Percentiles rank a stretch among this genome's conserved stretches.
These are phyloP conservation scores for Colletotrichum phormii DNA, from an alignment of 2,329 filamentous ascomycete genomes.

Conservation along the genomic window DNA sequence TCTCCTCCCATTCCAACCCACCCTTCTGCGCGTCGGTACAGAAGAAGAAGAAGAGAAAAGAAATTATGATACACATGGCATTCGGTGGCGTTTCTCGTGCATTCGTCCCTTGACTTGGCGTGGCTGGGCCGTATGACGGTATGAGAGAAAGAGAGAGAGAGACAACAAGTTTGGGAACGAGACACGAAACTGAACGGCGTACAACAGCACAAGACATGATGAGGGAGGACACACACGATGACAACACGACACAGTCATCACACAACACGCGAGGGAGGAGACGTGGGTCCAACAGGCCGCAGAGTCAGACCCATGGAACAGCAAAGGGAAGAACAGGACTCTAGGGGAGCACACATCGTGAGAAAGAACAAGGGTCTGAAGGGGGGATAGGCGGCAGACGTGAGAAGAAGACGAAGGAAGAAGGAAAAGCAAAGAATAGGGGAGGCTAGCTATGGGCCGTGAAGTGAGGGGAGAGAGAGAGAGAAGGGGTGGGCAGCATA, in stretches of 20 bases:
- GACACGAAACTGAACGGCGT: constrained; percentile 10
- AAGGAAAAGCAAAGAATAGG: constrained; percentile 6
- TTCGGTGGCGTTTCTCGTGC: constrained; percentile 9
- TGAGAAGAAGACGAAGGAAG: background rate
- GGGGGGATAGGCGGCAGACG: too few species aligned
- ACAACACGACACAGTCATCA: background rate
- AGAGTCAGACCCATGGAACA: constrained; percentile 4
- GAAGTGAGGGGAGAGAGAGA: background rate
- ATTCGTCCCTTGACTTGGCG: background rate
- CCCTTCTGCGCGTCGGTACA: constrained; percentile 15
- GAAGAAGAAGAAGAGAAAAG: background rate
- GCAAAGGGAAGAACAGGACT: background rate
- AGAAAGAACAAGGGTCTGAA: background rate
- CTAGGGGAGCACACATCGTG: background rate
- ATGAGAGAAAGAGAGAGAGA: background rate
- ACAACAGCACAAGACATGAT: constrained; percentile 4
- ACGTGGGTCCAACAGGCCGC: background rate
- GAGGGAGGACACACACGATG: background rate
- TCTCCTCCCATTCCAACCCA: background rate
- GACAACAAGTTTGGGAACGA: constrained; percentile 9
- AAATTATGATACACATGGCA: constrained; percentile 15
- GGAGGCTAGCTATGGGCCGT: too few species aligned
- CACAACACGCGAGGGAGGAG: background rate
- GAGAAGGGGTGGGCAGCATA: background rate
- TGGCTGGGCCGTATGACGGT: background rate